Base-by-base conservation (phyloP, 148 eudicot genomes). In the Limonium bicolor region DNA sequence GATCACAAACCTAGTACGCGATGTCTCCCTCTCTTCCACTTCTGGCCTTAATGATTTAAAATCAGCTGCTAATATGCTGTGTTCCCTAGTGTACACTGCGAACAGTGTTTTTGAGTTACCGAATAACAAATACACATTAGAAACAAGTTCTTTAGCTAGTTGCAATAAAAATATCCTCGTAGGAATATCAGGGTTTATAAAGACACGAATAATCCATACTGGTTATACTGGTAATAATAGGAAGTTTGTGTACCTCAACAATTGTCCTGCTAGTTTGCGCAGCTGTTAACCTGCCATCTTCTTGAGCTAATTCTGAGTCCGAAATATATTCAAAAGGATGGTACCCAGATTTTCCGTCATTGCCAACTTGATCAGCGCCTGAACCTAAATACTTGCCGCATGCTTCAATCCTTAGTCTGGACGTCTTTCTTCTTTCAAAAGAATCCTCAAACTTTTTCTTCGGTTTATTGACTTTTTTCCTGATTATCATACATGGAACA, bases 201-300 rank as follows among this genome's bases (percentile, higher is more conserved):
- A n/a, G n/a, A n/a, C n/a, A n/a, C n/a, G n/a, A n/a, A n/a, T n/a
- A n/a, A n/a, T n/a, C n/a, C n/a, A n/a, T n/a, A n/a, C n/a, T n/a
- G n/a, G n/a, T n/a, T n/a, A n/a, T n/a, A n/a, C n/a, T n/a, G n/a
- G n/a, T n/a, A n/a, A n/a, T n/a, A n/a, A n/a, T n/a, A n/a, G n/a
- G n/a, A n/a, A n/a, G n/a, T n/a, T n/a, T n/a, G n/a, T n/a, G 10
- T 73, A 90, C 97, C 97, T 84, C 97, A 54, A 90, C 76, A 24
- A 90, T 61, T 20, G 97, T 90, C 56, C 95, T 76, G 54, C 74
- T 52, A 41, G 75, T 74, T 72, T 90, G 95, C 3, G 93, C 77
- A 50, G 87, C 72, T 22, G 79, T 69, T 56, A 90, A 81, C 16
- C 54, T 65, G 31, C 73, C 77, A 17, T 77, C 87, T 27, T 55